Percentiles rank a stretch among this genome's conserved stretches.
These are phyloP conservation scores for Sclerotinia borealis DNA, from an alignment of 2,329 filamentous ascomycete species.

Conservation along the genomic window DNA sequence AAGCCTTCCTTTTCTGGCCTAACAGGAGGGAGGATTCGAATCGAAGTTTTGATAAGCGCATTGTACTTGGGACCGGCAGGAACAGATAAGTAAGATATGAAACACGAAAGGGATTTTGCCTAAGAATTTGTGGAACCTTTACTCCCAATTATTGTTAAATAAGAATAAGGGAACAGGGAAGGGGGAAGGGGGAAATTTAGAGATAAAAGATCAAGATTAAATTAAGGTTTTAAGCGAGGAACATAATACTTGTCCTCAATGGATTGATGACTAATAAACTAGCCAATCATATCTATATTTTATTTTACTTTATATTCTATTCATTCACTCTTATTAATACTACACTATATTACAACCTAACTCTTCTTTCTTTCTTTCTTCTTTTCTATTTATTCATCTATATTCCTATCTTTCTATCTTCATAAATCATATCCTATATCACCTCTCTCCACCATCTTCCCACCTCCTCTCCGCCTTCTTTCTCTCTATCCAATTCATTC, in stretches of 20 bases:
- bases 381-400: too few species aligned
- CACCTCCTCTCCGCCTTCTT: too few species aligned
- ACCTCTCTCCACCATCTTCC: too few species aligned
- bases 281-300: not conserved
- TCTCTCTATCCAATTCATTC: too few species aligned
- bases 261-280: not conserved
- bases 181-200: not conserved
- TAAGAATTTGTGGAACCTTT: not conserved
- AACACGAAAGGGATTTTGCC: not conserved
- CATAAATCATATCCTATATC: too few species aligned
- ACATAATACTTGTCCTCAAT: not conserved
- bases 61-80: not conserved
- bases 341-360: too few species aligned
- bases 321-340: too few species aligned
- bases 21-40: not conserved
- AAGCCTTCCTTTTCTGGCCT: not conserved
- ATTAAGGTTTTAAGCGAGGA: slow-evolving; percentile 1
- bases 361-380: too few species aligned
- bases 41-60: not conserved
- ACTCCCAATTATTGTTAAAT: not conserved
- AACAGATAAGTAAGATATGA: not conserved
- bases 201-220: not conserved
- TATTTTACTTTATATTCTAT: too few species aligned
- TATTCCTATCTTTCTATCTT: too few species aligned
- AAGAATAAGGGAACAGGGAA: not conserved